phyloP scores from a whole-genome alignment of 305 asterid genomes.

The Salvia sclarea region DNA sequence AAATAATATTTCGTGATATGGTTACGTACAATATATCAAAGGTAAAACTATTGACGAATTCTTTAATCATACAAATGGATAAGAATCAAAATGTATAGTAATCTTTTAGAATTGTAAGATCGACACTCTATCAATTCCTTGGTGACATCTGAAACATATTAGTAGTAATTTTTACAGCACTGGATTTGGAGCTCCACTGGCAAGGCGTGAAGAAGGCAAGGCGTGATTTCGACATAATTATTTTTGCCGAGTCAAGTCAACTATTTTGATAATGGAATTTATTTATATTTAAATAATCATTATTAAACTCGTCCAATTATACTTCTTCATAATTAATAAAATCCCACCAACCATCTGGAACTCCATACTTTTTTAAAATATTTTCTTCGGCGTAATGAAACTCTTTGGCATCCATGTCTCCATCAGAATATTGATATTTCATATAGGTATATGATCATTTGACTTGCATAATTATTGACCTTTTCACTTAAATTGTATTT shows the following conservation, averaged over 20 bases:
- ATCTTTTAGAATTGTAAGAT: neutral
- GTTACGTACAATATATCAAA: no score
- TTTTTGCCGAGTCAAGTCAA: conserved; percentile 31
- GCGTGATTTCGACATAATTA: conserved; percentile 27
- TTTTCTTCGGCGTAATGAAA: neutral
- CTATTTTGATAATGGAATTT: conserved; percentile 16
- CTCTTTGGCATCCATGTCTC: conserved; percentile 22
- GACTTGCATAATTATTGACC: conserved; percentile 30
- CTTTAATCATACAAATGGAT: neutral
- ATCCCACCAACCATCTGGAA: neutral
- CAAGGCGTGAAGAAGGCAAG: conserved; percentile 8
- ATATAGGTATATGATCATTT: neutral
- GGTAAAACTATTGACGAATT: no score
- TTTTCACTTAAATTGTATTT: neutral
- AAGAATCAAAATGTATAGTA: neutral
- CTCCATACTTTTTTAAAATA: neutral
- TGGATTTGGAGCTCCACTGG: neutral
- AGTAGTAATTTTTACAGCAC: neutral
- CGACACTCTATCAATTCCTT: no score
- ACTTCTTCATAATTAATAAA: neutral
- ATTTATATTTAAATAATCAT: neutral
- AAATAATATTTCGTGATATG: no score
- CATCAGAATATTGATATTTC: neutral
- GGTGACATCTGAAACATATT: neutral
- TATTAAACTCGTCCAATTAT: neutral